Evolutionary conservation across 2,329 filamentous ascomycete species (phyloP).

Genomic region (Hymenotorrendiella dingleyae): DNA sequence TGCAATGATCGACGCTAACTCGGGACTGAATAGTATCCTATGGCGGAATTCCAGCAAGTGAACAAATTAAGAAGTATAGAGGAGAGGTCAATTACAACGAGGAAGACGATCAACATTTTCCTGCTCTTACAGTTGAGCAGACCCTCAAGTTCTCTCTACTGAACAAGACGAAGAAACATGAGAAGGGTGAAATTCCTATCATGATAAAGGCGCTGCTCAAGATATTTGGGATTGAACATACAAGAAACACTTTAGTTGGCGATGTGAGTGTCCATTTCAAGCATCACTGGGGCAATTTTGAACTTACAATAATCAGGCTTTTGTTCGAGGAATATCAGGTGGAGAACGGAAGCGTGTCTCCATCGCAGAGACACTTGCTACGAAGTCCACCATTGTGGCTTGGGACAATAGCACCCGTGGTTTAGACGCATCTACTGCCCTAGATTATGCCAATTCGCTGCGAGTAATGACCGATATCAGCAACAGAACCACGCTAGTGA

Average conservation of each 20-base stretch:
- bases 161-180: conserved; percentile 67
- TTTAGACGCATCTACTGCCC: conserved; percentile 71
- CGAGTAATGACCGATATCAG: conserved; percentile 71
- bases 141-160: conserved; percentile 69
- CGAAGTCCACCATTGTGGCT: conserved; percentile 65
- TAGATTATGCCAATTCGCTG: conserved; percentile 68
- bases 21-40: too few relatives aligned
- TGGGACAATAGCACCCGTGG: conserved; percentile 80
- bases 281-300: conserved; percentile 27
- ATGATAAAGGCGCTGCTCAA: conserved; percentile 66
- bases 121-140: conserved; percentile 69
- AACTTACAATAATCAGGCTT: conserved; percentile 25
- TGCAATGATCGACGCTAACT: too few relatives aligned
- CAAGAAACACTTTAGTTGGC: conserved; percentile 69
- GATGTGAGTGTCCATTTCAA: conserved; percentile 43
- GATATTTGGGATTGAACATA: conserved; percentile 76
- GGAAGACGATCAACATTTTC: conserved; percentile 72
- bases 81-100: conserved; percentile 75
- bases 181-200: conserved; percentile 56
- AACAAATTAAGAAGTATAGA: conserved; percentile 58
- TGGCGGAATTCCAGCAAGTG: conserved; percentile 61
- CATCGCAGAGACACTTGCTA: conserved; percentile 71
- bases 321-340: conserved; percentile 67
- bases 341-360: conserved; percentile 77
- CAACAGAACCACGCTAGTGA: conserved; percentile 63